phyloP scores from a whole-genome alignment of 345 rosid species.

The Populus davidiana region DNA sequence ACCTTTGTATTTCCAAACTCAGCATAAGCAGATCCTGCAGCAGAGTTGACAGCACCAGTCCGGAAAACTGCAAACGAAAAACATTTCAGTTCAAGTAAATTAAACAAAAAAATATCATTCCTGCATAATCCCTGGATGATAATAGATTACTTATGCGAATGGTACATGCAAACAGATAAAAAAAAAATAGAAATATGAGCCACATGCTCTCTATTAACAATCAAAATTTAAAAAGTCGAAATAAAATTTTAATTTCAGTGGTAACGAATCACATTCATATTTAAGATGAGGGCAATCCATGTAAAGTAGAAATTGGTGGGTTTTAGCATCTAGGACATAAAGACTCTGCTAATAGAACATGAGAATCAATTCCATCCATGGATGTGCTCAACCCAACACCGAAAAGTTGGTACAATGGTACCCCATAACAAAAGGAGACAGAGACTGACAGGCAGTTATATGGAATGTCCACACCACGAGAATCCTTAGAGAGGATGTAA shows the following conservation, averaged over 20 bases:
- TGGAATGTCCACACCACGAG: not conserved
- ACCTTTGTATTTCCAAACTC: conserved; percentile 94
- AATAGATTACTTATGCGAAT: not conserved
- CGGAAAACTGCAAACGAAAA: conserved; percentile 56
- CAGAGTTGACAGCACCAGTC: conserved; percentile 80
- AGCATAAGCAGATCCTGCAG: conserved; percentile 94
- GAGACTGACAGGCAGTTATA: not conserved
- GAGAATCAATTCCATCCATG: not conserved
- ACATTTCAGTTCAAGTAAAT: not conserved
- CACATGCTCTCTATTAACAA: not conserved
- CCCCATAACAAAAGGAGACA: not conserved
- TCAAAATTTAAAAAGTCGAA: not conserved
- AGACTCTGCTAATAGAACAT: not conserved
- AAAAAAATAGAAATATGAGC: not conserved
- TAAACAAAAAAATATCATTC: not conserved
- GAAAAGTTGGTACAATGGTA: not conserved
- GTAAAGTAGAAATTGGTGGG: not conserved
- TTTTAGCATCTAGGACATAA: not conserved
- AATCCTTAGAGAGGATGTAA: not conserved
- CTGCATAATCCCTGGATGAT: not conserved
- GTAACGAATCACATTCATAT: not conserved
- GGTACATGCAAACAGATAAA: not conserved
- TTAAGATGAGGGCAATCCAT: not conserved
- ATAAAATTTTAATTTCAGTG: not conserved
- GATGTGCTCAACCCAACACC: not conserved